Evolutionary conservation across 1,284 basidiomycete genomes (phyloP).

Genomic region (Inonotus hispidus): DNA sequence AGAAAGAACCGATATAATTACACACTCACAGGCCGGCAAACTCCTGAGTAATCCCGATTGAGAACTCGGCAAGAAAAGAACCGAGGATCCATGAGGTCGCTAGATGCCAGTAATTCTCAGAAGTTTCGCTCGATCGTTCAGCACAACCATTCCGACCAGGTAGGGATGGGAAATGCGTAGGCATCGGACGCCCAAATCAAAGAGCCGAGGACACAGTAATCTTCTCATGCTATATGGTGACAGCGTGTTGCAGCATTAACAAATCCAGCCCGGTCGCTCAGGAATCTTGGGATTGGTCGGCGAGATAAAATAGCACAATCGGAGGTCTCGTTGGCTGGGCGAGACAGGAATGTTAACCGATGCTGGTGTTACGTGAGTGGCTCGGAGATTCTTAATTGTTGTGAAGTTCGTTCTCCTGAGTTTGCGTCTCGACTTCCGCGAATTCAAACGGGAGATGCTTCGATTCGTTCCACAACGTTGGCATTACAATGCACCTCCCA

Average conservation of each 20-base stretch:
- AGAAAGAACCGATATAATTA: background rate
- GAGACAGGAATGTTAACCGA: background rate
- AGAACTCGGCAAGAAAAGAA: slow-evolving; percentile 3
- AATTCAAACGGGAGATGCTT: background rate
- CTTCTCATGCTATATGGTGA: background rate
- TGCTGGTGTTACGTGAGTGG: background rate
- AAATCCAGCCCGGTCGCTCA: background rate
- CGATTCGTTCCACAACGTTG: background rate
- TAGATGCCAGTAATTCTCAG: background rate
- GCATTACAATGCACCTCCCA: slow-evolving; percentile 2
- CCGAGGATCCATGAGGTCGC: slow-evolving; percentile 1
- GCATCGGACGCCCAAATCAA: background rate
- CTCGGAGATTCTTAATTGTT: slow-evolving; percentile 3
- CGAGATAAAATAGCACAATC: background rate
- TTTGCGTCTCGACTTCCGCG: background rate
- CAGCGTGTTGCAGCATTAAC: too few relatives aligned
- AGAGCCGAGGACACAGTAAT: background rate
- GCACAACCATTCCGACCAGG: background rate
- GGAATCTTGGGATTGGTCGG: background rate
- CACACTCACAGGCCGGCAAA: background rate
- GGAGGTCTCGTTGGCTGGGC: background rate
- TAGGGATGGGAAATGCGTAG: background rate
- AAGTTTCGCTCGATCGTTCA: background rate
- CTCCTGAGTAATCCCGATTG: background rate
- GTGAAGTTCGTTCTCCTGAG: background rate